Conservation (phyloP, 352 stramenopile genomes). For the Phytophthora citrophthora region DNA sequence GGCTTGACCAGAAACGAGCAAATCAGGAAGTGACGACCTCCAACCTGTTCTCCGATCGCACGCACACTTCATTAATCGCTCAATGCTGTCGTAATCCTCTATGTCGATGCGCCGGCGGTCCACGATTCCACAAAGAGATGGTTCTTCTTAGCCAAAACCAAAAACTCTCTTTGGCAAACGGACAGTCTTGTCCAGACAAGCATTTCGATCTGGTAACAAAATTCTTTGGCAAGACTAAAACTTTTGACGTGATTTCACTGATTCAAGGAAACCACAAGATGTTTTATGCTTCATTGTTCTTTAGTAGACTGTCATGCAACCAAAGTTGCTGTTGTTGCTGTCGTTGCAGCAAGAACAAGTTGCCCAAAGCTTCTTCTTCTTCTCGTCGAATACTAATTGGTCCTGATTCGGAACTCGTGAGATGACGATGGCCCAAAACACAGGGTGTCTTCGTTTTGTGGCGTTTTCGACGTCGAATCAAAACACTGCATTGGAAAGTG, state of each 20-base stretch:
- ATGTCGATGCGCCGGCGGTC: not conserved
- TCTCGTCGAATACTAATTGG: not conserved
- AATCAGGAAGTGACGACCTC: constrained; percentile 7
- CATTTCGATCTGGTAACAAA: not conserved
- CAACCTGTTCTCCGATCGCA: not conserved
- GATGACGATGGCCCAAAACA: not conserved
- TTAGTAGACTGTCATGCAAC: no score
- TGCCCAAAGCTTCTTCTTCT: not conserved
- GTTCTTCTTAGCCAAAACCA: not conserved
- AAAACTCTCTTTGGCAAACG: no score
- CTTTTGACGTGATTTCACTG: no score
- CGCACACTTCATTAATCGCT: not conserved
- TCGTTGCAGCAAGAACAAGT: not conserved
- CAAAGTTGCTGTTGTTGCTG: no score
- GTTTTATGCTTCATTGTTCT: no score
- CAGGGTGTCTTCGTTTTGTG: not conserved
- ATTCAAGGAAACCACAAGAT: no score
- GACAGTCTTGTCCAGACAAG: no score
- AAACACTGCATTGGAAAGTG: not conserved
- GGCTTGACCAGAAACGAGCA: not conserved
- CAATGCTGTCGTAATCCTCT: constrained; percentile 7
- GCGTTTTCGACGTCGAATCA: not conserved
- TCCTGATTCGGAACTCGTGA: no score
- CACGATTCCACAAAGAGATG: not conserved
- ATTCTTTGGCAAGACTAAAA: no score